Conservation (phyloP, 148 eudicot species). For the Vaccinium corymbosum region DNA sequence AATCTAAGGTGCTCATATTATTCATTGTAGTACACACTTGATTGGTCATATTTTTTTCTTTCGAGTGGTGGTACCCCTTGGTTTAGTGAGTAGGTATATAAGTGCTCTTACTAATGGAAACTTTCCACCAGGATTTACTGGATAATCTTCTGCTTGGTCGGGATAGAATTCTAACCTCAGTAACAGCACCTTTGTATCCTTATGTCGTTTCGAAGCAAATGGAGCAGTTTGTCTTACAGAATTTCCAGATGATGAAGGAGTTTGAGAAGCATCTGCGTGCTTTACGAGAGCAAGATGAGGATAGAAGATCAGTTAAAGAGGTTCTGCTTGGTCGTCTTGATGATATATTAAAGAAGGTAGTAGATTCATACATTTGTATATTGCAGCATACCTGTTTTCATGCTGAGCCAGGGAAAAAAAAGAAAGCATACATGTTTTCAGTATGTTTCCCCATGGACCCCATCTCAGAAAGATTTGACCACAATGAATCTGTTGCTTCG, state of each 20-base stretch:
- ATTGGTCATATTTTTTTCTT: background rate
- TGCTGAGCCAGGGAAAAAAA: no score
- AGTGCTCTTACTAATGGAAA: background rate
- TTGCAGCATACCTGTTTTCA: background rate
- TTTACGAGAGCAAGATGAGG: constrained; percentile 32
- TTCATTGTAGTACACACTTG: background rate
- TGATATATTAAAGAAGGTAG: constrained; percentile 63
- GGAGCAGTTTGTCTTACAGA: constrained; percentile 49
- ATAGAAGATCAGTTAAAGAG: constrained; percentile 44
- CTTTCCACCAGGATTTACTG: constrained; percentile 47
- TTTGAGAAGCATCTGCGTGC: constrained; percentile 45
- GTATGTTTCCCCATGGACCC: background rate
- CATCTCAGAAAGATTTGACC: background rate
- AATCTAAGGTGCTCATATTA: constrained; percentile 57
- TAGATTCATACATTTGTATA: background rate
- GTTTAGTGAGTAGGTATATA: background rate
- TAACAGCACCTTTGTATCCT: constrained; percentile 41
- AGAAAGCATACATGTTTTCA: background rate
- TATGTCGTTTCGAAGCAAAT: constrained; percentile 53
- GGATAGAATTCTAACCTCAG: constrained; percentile 30
- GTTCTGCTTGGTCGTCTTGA: constrained; percentile 57
- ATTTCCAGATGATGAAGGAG: constrained; percentile 53
- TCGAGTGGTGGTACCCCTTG: background rate
- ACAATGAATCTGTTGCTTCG: background rate
- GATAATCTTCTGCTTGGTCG: constrained; percentile 64